phyloP scores from a whole-genome alignment of 768 basidiomycete genomes.

The Pisolithus orientalis region DNA sequence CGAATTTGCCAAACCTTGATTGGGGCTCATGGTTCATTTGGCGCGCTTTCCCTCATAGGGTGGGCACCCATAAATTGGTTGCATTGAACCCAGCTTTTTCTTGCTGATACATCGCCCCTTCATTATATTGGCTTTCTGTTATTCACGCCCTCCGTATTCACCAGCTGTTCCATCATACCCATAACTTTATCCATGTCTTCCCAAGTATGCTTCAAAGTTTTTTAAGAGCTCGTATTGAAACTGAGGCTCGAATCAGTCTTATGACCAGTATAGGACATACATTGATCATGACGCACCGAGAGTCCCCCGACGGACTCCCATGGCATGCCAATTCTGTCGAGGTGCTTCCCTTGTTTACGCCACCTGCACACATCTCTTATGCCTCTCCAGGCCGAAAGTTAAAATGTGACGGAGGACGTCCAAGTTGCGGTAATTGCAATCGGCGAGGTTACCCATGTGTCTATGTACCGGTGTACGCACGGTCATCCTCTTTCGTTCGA shows the following conservation, averaged over 20 bases:
- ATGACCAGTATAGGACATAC: conserved; percentile 6
- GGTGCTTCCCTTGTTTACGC: conserved; percentile 30
- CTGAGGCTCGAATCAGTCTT: neutral
- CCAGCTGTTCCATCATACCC: neutral
- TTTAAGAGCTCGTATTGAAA: too few species aligned
- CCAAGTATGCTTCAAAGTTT: neutral
- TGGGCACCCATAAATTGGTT: neutral
- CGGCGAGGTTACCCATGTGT: conserved; percentile 50
- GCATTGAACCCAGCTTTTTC: too few species aligned
- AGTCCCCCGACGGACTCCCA: conserved; percentile 46
- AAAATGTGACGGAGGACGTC: conserved; percentile 63
- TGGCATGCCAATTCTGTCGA: conserved; percentile 74
- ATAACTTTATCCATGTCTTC: neutral
- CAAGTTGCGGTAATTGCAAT: conserved; percentile 62
- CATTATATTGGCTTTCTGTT: neutral
- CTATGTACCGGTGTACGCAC: conserved; percentile 61
- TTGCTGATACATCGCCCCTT: neutral
- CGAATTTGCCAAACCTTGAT: neutral
- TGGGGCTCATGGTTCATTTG: neutral
- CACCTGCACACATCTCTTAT: neutral
- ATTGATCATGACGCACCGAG: conserved; percentile 18
- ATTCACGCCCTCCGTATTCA: neutral
- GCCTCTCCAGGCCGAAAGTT: conserved; percentile 51
- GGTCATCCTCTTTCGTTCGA: neutral
- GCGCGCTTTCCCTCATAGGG: neutral